phyloP scores from a whole-genome alignment of 306 rosid genomes.

The Vicia villosa region DNA sequence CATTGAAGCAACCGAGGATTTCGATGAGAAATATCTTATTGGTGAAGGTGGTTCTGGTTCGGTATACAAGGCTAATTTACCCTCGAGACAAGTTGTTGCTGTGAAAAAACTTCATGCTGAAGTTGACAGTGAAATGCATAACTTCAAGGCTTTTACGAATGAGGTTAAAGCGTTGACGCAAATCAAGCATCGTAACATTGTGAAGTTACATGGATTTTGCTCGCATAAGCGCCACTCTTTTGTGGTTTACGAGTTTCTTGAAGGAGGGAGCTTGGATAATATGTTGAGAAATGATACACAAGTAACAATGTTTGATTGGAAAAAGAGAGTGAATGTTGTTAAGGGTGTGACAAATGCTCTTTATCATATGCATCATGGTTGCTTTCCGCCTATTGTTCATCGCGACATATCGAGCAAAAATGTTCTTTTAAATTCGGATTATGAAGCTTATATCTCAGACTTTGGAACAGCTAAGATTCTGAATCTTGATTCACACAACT shows the following conservation, averaged over 20 bases:
- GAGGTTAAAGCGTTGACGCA: conserved; percentile 38
- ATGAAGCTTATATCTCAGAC: conserved; percentile 34
- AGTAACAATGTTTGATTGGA: conserved; percentile 38
- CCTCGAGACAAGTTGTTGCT: conserved; percentile 37
- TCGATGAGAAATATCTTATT: conserved; percentile 34
- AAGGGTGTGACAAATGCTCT: conserved; percentile 42
- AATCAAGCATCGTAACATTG: conserved; percentile 41
- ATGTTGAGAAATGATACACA: conserved; percentile 18
- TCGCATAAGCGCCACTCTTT: conserved; percentile 30
- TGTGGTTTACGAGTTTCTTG: conserved; percentile 37
- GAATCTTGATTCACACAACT: conserved; percentile 29
- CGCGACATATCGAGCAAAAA: conserved; percentile 47
- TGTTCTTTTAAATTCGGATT: conserved; percentile 34
- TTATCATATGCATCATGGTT: conserved; percentile 40
- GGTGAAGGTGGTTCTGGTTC: conserved; percentile 35
- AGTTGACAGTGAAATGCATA: conserved; percentile 13
- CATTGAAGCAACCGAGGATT: conserved; percentile 42
- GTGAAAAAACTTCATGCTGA: conserved; percentile 36
- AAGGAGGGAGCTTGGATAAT: conserved; percentile 43
- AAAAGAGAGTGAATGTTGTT: conserved; percentile 31
- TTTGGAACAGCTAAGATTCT: conserved; percentile 39
- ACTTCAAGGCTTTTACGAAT: conserved; percentile 20
- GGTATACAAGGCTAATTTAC: conserved; percentile 37
- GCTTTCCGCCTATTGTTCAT: conserved; percentile 36
- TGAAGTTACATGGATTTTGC: conserved; percentile 40